These are phyloP conservation scores for Lasiodiplodia sp. DNA, from an alignment of 2,329 filamentous ascomycete species.

Conservation along the genomic window DNA sequence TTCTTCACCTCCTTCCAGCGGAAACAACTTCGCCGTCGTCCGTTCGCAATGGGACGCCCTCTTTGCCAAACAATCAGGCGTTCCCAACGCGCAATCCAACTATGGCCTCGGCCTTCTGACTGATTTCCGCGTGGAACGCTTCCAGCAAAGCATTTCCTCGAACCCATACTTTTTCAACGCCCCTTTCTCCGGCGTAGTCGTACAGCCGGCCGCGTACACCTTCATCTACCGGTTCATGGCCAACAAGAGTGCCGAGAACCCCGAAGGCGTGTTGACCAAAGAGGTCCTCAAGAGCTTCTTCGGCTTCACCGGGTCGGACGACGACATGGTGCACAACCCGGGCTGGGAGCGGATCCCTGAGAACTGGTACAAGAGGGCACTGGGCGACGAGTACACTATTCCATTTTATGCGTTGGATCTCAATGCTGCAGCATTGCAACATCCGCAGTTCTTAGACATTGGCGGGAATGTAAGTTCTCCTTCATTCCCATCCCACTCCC, in stretches of 20 bases:
- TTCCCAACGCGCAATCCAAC: constrained; percentile 13
- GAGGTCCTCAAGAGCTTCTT: constrained; percentile 28
- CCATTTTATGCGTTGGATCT: constrained; percentile 8
- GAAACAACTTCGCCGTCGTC: constrained; percentile 11
- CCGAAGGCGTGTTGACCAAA: constrained; percentile 37
- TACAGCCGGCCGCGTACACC: constrained; percentile 38
- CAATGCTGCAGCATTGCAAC: constrained; percentile 31
- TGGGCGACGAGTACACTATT: constrained; percentile 15
- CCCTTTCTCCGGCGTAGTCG: constrained; percentile 30
- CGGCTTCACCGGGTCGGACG: constrained; percentile 3
- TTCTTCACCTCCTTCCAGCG: background rate
- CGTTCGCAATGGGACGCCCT: constrained; percentile 17
- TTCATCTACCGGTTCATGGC: constrained; percentile 42
- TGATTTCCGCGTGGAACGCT: constrained; percentile 18
- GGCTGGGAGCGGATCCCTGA: constrained; percentile 27
- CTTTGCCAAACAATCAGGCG: constrained; percentile 13
- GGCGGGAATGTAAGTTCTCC: constrained; percentile 44
- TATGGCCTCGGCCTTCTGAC: constrained; percentile 14
- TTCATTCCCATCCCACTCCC: constrained; percentile 35
- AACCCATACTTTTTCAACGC: constrained; percentile 26
- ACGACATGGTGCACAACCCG: constrained; percentile 4
- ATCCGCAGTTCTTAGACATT: constrained; percentile 43
- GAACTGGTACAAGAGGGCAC: constrained; percentile 21
- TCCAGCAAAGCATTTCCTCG: constrained; percentile 9
- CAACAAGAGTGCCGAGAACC: constrained; percentile 41